Evolutionary conservation across 2,329 filamentous ascomycete species (phyloP), one percentile per base, ranked within the genome.

Genomic region (Emericellopsis cladophorae): DNA sequence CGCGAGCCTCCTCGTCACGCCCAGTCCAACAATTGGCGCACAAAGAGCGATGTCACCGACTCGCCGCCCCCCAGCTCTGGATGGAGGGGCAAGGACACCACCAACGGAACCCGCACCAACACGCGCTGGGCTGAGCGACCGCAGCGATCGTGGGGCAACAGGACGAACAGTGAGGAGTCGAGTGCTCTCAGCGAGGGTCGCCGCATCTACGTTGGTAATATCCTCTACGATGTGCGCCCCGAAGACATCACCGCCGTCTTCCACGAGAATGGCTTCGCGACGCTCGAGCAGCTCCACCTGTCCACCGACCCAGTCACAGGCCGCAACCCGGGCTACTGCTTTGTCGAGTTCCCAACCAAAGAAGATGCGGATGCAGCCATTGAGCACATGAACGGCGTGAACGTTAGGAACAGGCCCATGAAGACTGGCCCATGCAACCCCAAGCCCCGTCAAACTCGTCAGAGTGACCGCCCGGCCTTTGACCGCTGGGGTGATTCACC

Each of bases 271-370:
- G 57, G 53, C 24, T 48, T 48, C 10, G 36, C 34, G 22, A 42
- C 44, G 22, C 12, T 40, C n/a, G 39, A 44, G 31, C 36, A 44
- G 16, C 39, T 44, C 22, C 42, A 44, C 39, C 41, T 44, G 49
- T 79, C 78, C 1, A 68, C 81, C 40, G 80, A 86, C 50, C 72
- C 78, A 2, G 75, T 81, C 55, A 81, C 73, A 24, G 74, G 71
- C 33, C 68, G 80, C 36, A 86, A 85, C 54, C 80, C 80, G 1
- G 81, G 78, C 31, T 84, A 84, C 60, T 86, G 81, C 61, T 86
- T 87, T 49, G 74, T 44, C 29, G 42, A 44, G 31, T 40, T 44
- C 4, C 15, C 22, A 11, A 31, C 36, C 16, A 32, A 33, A 12
- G 42, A 41, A 33, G 40, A 31, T 40, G 42, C 44, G 21, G 38